Base-by-base conservation (phyloP, 1,284 basidiomycete species). In the Golubevia pallescens region DNA sequence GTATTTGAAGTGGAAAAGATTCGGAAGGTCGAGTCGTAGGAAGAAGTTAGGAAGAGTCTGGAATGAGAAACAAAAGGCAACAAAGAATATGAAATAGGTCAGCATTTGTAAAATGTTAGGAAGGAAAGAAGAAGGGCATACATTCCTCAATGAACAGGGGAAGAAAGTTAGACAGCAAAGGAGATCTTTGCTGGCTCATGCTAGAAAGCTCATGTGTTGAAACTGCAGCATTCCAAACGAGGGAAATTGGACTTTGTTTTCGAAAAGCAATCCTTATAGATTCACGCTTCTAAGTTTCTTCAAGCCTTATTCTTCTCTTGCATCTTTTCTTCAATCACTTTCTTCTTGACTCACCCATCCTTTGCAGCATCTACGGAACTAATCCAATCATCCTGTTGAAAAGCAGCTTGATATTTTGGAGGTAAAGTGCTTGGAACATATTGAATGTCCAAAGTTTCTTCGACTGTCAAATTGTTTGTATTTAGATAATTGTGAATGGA, bases 341-440 rank as follows among this genome's bases (percentile, higher is more conserved):
- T 8, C n/a, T 7, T n/a, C 20, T 23, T 5, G 19, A 66, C 62
- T 48, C 48, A 19, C 57, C 67, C 63, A 14, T 66, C 48, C 19
- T 19, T n/a, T 7, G 19, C 23, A 5, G 75, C 76, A 54, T 84
- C 80, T 57, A 82, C 69, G 2, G 64, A 63, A 0, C 68, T 58
- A 52, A 85, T 69, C 81, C 81, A 85, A 58, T 85, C 82, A 54
- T 85, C 82, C 55, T 82, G 78, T 54, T 77, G 73, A 38, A 79
- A 78, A 0, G 74, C 69, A 10, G 71, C 73, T 8, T 72, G 57
- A 21, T 70, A 73, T 0, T 70, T 69, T 1, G 82, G 82, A 2
- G 82, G 82, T 7, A 85, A 63, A 0, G 81, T 85, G 34, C 69
- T 74, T 2, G 75, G 66, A 3, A 85, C 70, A 60, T 85, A 85